These are phyloP conservation scores for Saccharomyces jurei DNA, from an alignment of 805 yeast species.

Conservation along the genomic window DNA sequence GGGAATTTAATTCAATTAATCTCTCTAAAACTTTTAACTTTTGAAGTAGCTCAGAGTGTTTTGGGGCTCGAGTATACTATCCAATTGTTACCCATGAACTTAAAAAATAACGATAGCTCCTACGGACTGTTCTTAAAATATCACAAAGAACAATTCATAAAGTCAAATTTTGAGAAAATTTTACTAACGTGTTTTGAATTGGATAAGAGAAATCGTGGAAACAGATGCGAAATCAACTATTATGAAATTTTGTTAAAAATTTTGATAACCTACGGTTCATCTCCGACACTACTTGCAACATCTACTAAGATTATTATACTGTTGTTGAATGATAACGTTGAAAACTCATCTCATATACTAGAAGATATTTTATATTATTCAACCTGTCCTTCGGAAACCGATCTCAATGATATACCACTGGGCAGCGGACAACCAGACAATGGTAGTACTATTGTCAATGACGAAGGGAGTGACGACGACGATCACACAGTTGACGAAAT, in stretches of 20 bases:
- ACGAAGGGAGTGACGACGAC: slow-evolving; percentile 4
- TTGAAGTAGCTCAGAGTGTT: slow-evolving; percentile 22
- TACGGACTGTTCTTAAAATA: slow-evolving; percentile 15
- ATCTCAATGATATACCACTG: background rate
- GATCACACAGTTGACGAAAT: slow-evolving; percentile 8
- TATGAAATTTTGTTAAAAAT: slow-evolving; percentile 14
- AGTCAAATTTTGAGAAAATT: slow-evolving; percentile 14
- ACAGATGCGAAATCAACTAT: background rate
- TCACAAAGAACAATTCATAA: slow-evolving; percentile 19
- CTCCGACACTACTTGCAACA: slow-evolving; percentile 6
- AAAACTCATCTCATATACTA: slow-evolving; percentile 6
- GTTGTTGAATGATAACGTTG: slow-evolving; percentile 9
- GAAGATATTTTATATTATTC: slow-evolving; percentile 12
- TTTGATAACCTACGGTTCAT: slow-evolving; percentile 17
- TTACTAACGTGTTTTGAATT: slow-evolving; percentile 10
- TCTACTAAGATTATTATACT: slow-evolving; percentile 10
- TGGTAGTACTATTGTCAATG: background rate
- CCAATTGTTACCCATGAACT: slow-evolving; percentile 6
- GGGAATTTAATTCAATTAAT: slow-evolving; percentile 18
- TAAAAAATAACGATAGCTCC: background rate
- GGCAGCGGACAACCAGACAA: background rate
- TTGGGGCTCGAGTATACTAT: slow-evolving; percentile 15
- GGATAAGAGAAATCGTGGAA: background rate
- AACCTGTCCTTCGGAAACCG: background rate
- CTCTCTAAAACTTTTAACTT: slow-evolving; percentile 21